Evolutionary conservation across 1,139 yeast species (phyloP).

Genomic region (Pichia sp.): DNA sequence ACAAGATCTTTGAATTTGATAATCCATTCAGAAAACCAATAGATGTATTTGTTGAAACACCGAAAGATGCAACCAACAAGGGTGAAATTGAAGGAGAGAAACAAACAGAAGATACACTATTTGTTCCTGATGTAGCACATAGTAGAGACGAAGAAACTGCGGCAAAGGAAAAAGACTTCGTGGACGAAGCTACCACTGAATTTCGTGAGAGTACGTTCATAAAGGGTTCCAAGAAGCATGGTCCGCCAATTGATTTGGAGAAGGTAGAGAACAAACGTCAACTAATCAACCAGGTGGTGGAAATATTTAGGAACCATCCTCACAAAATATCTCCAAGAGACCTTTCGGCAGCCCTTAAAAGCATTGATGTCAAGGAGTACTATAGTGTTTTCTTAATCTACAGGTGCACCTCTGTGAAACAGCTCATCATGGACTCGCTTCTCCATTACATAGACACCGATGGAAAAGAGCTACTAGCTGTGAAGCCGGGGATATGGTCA

Average conservation of each 20-base stretch:
- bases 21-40: slow-evolving; percentile 7
- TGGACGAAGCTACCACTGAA: slow-evolving; percentile 23
- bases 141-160: too few species aligned
- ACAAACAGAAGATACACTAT: neutral
- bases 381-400: slow-evolving; percentile 20
- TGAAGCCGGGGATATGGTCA: slow-evolving; percentile 25
- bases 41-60: neutral
- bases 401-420: slow-evolving; percentile 18
- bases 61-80: too few species aligned
- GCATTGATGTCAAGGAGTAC: slow-evolving; percentile 20
- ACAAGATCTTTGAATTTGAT: slow-evolving; percentile 15
- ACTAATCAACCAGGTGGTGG: slow-evolving; percentile 13
- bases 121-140: neutral
- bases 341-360: slow-evolving; percentile 11
- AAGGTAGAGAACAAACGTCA: slow-evolving; percentile 11
- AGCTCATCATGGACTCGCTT: slow-evolving; percentile 17
- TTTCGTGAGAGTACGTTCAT: slow-evolving; percentile 18
- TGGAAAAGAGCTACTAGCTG: slow-evolving; percentile 20
- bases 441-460: slow-evolving; percentile 21
- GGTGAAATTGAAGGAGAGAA: too few species aligned
- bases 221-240: slow-evolving; percentile 10
- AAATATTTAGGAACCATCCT: slow-evolving; percentile 9
- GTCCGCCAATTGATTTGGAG: slow-evolving; percentile 18
- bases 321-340: slow-evolving; percentile 13
- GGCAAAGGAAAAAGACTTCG: slow-evolving; percentile 11